These are phyloP conservation scores for Metschnikowia vanudenii DNA, from an alignment of 805 yeast species.

Conservation along the genomic window DNA sequence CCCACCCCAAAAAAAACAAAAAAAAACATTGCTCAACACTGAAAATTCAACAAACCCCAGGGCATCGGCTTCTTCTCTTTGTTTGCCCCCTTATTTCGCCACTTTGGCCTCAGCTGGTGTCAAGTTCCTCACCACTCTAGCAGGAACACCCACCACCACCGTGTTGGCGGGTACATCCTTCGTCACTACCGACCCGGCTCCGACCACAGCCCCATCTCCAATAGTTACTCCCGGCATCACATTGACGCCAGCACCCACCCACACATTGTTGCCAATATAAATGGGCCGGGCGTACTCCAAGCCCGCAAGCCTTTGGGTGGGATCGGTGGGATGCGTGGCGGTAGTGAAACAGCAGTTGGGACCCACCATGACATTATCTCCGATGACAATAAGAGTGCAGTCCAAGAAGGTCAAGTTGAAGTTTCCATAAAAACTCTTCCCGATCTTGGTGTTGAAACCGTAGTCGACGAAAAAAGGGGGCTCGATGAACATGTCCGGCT, in stretches of 20 bases:
- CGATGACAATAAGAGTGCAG: slow-evolving; percentile 57
- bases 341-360: slow-evolving; percentile 61
- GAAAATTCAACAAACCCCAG: too few species aligned
- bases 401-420: slow-evolving; percentile 57
- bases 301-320: slow-evolving; percentile 40
- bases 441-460: slow-evolving; percentile 59
- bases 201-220: slow-evolving; percentile 61
- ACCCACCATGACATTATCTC: slow-evolving; percentile 58
- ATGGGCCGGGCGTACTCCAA: slow-evolving; percentile 58
- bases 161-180: slow-evolving; percentile 53
- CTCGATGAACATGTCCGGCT: slow-evolving; percentile 45
- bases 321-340: slow-evolving; percentile 64
- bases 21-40: too few species aligned
- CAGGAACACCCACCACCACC: slow-evolving; percentile 67
- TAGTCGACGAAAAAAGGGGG: slow-evolving; percentile 65
- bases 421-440: slow-evolving; percentile 59
- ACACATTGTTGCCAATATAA: slow-evolving; percentile 59
- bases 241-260: slow-evolving; percentile 60
- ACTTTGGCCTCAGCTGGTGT: slow-evolving; percentile 21
- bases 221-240: slow-evolving; percentile 66
- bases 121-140: slow-evolving; percentile 41
- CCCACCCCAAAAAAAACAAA: too few species aligned
- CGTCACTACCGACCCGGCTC: slow-evolving; percentile 67
- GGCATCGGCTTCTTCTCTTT: too few species aligned
- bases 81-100: not conserved